Percentiles rank a stretch among this genome's conserved stretches.
These are phyloP conservation scores for Diaporthe citriasiana DNA, from an alignment of 2,329 filamentous ascomycete genomes.

Conservation along the genomic window DNA sequence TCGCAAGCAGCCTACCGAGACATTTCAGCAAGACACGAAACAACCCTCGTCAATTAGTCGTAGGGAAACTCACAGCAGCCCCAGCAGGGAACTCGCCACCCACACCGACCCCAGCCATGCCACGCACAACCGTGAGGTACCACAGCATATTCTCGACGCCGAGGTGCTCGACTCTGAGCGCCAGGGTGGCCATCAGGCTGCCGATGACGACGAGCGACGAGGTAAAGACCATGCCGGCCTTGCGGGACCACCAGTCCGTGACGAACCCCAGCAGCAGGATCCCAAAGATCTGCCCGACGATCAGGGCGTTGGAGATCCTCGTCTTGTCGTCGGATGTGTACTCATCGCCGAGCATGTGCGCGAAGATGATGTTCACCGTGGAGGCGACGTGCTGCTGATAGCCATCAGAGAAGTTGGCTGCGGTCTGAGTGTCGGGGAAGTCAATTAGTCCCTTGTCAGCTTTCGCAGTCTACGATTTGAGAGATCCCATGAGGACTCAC, in stretches of 20 bases:
- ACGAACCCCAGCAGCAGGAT: conserved; percentile 51
- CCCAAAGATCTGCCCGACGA: conserved; percentile 52
- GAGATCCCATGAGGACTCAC: neutral
- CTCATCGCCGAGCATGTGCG: conserved; percentile 47
- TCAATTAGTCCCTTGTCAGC: neutral
- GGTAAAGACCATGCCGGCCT: conserved; percentile 51
- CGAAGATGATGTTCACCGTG: conserved; percentile 52
- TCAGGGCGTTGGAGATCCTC: conserved; percentile 51
- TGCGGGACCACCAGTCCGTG: conserved; percentile 51
- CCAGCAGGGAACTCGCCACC: conserved; percentile 55
- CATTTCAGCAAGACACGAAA: neutral
- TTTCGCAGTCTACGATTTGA: accelerated
- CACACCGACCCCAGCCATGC: conserved; percentile 54
- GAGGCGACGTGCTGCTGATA: conserved; percentile 52
- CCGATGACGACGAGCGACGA: conserved; percentile 50
- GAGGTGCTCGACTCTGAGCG: conserved; percentile 50
- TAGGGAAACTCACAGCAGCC: conserved; percentile 46
- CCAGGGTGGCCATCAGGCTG: conserved; percentile 53
- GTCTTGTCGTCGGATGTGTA: conserved; percentile 51
- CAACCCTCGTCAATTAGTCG: accelerated
- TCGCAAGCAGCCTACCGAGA: conserved; percentile 49
- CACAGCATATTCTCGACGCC: conserved; percentile 52
- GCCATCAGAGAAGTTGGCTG: conserved; percentile 52
- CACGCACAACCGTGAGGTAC: conserved; percentile 54
- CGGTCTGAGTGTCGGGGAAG: neutral